Conservation (phyloP, 768 basidiomycete genomes). For the Panaeolus cyanescens region DNA sequence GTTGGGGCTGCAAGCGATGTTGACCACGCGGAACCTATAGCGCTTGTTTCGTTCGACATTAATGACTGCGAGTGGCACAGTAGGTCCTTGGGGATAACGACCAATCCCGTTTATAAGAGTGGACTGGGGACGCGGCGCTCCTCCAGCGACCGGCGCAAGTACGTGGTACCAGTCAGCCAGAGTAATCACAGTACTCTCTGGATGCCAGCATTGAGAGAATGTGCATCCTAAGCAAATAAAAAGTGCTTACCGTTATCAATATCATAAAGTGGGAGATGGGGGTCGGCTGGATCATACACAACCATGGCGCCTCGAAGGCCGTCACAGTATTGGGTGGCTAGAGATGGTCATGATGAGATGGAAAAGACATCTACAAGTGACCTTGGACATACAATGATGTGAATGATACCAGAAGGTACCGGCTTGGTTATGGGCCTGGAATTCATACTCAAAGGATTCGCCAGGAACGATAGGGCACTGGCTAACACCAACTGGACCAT, state of each 20-base stretch:
- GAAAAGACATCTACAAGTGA: neutral
- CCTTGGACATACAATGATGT: constrained; percentile 22
- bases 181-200: constrained; percentile 45
- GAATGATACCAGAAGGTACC: constrained; percentile 45
- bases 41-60: constrained; percentile 36
- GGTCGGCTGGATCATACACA: constrained; percentile 37
- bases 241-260: constrained; percentile 43
- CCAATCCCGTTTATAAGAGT: constrained; percentile 48
- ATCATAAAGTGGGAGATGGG: constrained; percentile 30
- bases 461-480: constrained; percentile 44
- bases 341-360: constrained; percentile 16
- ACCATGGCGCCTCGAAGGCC: constrained; percentile 45
- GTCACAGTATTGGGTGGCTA: constrained; percentile 51
- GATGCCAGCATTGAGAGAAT: neutral
- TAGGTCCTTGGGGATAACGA: constrained; percentile 39
- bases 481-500: constrained; percentile 37
- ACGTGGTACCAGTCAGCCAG: constrained; percentile 44
- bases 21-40: constrained; percentile 48
- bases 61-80: constrained; percentile 37
- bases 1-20: constrained; percentile 37
- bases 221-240: neutral
- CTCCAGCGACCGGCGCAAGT: constrained; percentile 19
- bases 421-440: constrained; percentile 33
- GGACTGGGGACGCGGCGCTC: constrained; percentile 25
- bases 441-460: constrained; percentile 39